Percentiles rank a stretch among this genome's conserved stretches.
Evolutionary conservation across 2,329 filamentous ascomycete species (phyloP).

Genomic region (Ophidiomyces ophidiicola): DNA sequence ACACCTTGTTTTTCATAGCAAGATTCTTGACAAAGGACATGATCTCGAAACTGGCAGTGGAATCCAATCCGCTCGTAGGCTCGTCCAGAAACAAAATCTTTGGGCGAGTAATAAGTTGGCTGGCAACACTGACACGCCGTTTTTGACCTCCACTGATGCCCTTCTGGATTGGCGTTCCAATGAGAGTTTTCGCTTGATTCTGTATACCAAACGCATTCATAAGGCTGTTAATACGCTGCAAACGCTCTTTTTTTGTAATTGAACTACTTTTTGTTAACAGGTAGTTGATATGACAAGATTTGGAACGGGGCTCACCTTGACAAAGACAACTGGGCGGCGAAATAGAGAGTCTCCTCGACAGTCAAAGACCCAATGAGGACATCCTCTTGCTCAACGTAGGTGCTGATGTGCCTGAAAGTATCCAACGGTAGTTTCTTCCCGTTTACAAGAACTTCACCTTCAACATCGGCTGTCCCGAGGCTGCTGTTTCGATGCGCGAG

Average conservation of each 20-base stretch:
- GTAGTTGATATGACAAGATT: neutral
- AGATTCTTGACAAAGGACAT: slow-evolving; percentile 58
- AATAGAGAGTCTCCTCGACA: slow-evolving; percentile 65
- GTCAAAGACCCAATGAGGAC: slow-evolving; percentile 70
- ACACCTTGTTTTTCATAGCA: slow-evolving; percentile 53
- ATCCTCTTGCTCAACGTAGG: slow-evolving; percentile 82
- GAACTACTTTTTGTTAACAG: slow-evolving; percentile 25
- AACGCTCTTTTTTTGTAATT: slow-evolving; percentile 46
- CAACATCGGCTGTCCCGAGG: slow-evolving; percentile 40
- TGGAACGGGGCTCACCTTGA: slow-evolving; percentile 34
- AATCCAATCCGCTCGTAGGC: slow-evolving; percentile 73
- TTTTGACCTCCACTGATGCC: slow-evolving; percentile 81
- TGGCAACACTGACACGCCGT: slow-evolving; percentile 64
- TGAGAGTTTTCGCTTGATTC: slow-evolving; percentile 55
- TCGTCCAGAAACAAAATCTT: slow-evolving; percentile 75
- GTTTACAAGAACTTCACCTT: slow-evolving; percentile 51
- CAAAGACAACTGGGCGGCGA: slow-evolving; percentile 58
- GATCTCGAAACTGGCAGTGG: slow-evolving; percentile 62
- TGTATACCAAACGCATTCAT: slow-evolving; percentile 61
- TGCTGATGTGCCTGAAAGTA: slow-evolving; percentile 53
- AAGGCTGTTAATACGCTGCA: slow-evolving; percentile 52
- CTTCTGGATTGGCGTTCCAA: slow-evolving; percentile 72
- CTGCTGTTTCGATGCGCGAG: slow-evolving; percentile 52
- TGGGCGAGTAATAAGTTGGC: slow-evolving; percentile 67
- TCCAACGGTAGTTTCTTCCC: slow-evolving; percentile 42